phyloP scores from a whole-genome alignment of 2,329 filamentous ascomycete genomes.

The Fusarium devonianum region DNA sequence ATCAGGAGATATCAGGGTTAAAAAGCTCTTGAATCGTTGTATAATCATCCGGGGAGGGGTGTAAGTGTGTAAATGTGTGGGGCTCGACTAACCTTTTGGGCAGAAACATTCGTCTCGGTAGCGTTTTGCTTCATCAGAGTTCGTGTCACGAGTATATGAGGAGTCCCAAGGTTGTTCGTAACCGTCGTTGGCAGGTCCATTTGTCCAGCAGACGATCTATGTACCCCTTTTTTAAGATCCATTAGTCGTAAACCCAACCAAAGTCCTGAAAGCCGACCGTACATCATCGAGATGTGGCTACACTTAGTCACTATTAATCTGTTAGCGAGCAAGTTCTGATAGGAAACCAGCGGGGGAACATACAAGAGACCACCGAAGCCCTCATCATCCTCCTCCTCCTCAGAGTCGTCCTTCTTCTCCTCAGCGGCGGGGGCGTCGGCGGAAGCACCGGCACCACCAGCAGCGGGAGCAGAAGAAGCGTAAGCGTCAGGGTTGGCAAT shows the following conservation, averaged over 20 bases:
- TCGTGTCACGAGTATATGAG: constrained; percentile 35
- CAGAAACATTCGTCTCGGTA: constrained; percentile 10
- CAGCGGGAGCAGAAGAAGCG: constrained; percentile 79
- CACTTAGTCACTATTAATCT: constrained; percentile 59
- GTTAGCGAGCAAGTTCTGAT: constrained; percentile 48
- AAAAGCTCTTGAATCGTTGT: constrained; percentile 68
- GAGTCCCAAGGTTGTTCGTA: constrained; percentile 40
- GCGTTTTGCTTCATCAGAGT: constrained; percentile 26
- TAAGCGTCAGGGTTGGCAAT: constrained; percentile 99
- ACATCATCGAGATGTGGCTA: constrained; percentile 46
- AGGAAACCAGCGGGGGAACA: constrained; percentile 37
- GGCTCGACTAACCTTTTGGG: constrained; percentile 56
- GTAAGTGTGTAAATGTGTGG: constrained; percentile 8
- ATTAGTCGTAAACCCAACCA: constrained; percentile 55
- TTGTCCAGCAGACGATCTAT: constrained; percentile 59
- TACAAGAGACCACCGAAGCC: constrained; percentile 85
- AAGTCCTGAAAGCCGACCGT: constrained; percentile 52
- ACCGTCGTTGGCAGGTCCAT: constrained; percentile 46
- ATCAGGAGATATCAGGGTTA: constrained; percentile 70
- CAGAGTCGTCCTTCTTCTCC: constrained; percentile 71
- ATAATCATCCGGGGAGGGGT: constrained; percentile 59
- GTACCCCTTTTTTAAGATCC: constrained; percentile 51
- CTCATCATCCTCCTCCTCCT: constrained; percentile 71
- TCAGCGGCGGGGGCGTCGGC: constrained; percentile 61
- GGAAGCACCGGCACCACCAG: constrained; percentile 61